These are phyloP conservation scores for Spinacia oleracea DNA, from an alignment of 179 eudicot genomes.

Conservation along the genomic window DNA sequence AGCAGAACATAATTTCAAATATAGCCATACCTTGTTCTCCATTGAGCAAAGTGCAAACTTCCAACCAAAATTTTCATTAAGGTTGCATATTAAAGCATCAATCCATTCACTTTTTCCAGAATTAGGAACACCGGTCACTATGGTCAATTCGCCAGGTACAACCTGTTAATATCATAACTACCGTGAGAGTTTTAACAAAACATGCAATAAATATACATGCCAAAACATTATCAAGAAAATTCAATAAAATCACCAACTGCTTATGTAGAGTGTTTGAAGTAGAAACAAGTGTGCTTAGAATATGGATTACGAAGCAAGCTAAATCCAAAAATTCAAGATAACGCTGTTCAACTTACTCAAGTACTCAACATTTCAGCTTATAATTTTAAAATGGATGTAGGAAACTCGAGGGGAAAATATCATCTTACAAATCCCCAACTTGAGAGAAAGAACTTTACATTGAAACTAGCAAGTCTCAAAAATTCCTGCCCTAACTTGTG, in stretches of 20 bases:
- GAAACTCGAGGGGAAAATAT: neutral
- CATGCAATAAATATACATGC: slow-evolving; percentile 7
- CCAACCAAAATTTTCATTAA: slow-evolving; percentile 71
- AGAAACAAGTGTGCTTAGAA: neutral
- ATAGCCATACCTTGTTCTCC: slow-evolving; percentile 75
- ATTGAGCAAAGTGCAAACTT: slow-evolving; percentile 94
- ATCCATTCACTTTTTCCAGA: slow-evolving; percentile 99
- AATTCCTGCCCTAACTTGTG: neutral
- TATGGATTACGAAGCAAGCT: neutral
- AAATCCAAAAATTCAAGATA: neutral
- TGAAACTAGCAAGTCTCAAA: neutral
- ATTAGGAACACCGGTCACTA: slow-evolving; percentile 96
- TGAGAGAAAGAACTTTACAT: neutral
- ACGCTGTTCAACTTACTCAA: neutral
- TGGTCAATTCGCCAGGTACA: slow-evolving; percentile 95
- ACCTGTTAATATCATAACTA: slow-evolving; percentile 47
- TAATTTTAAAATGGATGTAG: neutral
- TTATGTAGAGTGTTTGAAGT: neutral
- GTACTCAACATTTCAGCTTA: neutral
- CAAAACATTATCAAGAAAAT: neutral
- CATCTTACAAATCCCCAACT: neutral
- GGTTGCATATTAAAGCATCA: slow-evolving; percentile 92
- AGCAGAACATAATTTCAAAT: slow-evolving; percentile 2
- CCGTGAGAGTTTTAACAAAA: neutral
- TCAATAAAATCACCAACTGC: neutral